Evolutionary conservation across 495 filamentous ascomycete genomes (phyloP).

Genomic region (Pyrenopolyporus hunteri): DNA sequence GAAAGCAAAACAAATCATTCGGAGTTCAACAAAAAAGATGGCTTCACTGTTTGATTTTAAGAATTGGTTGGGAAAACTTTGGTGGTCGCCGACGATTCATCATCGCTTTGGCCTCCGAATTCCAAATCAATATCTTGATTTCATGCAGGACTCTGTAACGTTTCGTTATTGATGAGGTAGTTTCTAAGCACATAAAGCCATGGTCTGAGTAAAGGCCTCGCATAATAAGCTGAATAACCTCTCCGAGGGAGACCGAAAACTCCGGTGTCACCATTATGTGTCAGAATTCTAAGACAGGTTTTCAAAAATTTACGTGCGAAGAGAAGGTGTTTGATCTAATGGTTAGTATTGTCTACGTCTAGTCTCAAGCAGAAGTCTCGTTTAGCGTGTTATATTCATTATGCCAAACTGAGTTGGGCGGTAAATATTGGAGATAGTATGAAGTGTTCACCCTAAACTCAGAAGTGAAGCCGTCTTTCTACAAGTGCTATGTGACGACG

Average conservation of each 20-base stretch:
- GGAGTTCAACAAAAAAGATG: background rate
- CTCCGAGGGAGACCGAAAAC: background rate
- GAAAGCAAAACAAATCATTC: background rate
- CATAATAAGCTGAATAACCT: background rate
- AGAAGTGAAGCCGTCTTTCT: no score
- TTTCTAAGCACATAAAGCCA: background rate
- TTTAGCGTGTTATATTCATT: no score
- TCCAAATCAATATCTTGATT: background rate
- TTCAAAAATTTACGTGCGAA: no score
- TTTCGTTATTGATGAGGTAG: background rate
- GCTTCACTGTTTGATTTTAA: background rate
- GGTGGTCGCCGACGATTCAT: constrained; percentile 1
- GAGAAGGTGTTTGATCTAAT: no score
- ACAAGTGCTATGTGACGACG: no score
- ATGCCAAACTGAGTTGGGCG: no score
- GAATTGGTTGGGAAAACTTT: background rate
- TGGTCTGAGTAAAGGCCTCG: background rate
- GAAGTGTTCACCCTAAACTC: no score
- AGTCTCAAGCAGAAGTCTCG: no score
- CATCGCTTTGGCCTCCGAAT: background rate
- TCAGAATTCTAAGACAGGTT: background rate
- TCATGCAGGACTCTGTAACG: background rate
- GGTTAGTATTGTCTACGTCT: no score
- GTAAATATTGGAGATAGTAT: no score
- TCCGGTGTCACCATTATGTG: background rate